A percentile compares a stretch with the other conserved stretches of the same genome.
phyloP scores from a whole-genome alignment of 2,329 filamentous ascomycete genomes.

The Xylaria sp. region DNA sequence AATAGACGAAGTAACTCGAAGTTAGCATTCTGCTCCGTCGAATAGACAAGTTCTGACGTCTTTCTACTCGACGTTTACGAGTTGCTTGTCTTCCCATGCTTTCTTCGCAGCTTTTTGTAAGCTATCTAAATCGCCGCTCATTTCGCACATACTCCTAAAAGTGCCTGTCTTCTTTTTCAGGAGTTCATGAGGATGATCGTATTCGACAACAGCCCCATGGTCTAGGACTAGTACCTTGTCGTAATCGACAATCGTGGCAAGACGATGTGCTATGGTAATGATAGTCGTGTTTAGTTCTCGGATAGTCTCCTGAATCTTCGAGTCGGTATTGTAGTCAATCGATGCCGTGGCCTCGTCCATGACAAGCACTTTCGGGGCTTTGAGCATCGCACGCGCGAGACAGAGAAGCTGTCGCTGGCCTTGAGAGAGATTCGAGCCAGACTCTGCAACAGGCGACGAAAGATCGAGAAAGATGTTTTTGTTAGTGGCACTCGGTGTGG shows the following conservation, averaged over 20 bases:
- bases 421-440: conserved; percentile 93
- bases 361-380: conserved; percentile 90
- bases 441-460: conserved; percentile 84
- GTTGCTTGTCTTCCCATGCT: conserved; percentile 54
- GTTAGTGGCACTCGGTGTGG: conserved; percentile 70
- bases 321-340: conserved; percentile 95
- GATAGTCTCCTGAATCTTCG: conserved; percentile 96
- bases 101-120: conserved; percentile 66
- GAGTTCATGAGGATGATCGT: conserved; percentile 86
- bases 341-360: conserved; percentile 99
- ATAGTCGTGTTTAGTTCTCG: conserved; percentile 93
- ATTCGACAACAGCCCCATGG: conserved; percentile 87
- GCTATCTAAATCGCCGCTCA: conserved; percentile 66
- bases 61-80: conserved; percentile 53
- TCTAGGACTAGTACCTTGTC: conserved; percentile 97
- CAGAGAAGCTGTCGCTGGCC: conserved; percentile 95
- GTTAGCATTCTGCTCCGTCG: background rate
- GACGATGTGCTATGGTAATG: conserved; percentile 93
- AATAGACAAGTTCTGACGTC: conserved; percentile 4
- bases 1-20: background rate
- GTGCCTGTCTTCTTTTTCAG: conserved; percentile 74
- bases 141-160: conserved; percentile 73
- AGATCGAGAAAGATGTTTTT: conserved; percentile 95
- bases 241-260: conserved; percentile 98
- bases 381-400: conserved; percentile 90